Percentiles rank a stretch among this genome's conserved stretches.
Conservation (phyloP, 768 basidiomycete species). For the Glaciozyma antarctica region DNA sequence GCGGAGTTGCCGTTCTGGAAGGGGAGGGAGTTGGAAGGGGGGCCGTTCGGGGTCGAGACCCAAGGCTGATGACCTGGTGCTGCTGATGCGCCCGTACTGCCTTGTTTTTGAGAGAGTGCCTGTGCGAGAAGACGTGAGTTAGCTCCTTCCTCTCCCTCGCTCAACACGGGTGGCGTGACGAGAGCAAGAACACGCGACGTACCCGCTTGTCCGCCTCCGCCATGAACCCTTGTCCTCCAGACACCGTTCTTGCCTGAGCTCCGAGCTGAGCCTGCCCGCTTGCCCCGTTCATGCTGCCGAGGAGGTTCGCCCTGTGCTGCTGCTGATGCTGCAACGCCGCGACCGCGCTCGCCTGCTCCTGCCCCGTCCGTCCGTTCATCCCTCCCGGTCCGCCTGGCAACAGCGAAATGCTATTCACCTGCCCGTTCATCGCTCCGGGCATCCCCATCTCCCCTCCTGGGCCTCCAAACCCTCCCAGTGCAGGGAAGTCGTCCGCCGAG, state of each 20-base stretch:
- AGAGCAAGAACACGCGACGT: neutral
- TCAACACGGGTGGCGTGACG: neutral
- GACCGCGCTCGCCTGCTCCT: conserved; percentile 30
- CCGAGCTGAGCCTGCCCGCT: neutral
- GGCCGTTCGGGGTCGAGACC: neutral
- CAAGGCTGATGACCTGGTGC: neutral
- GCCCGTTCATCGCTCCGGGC: neutral
- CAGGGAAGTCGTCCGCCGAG: conserved; percentile 29
- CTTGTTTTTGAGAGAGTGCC: neutral
- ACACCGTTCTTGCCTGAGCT: neutral
- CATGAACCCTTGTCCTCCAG: neutral
- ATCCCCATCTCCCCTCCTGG: neutral
- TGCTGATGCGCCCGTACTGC: neutral
- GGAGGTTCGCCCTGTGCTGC: conserved; percentile 27
- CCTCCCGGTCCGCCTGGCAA: neutral
- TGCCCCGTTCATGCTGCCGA: conserved; percentile 28
- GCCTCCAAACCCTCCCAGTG: conserved; percentile 15
- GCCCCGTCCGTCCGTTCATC: neutral
- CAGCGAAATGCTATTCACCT: conserved; percentile 16
- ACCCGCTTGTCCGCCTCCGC: conserved; percentile 13
- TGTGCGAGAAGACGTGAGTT: neutral
- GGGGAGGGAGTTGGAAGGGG: neutral
- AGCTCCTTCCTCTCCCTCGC: neutral
- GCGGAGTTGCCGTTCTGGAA: neutral
- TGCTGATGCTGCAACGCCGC: conserved; percentile 28